Evolutionary conservation across 176 grass and related monocot species (phyloP).

Genomic region (Triticum urartu): DNA sequence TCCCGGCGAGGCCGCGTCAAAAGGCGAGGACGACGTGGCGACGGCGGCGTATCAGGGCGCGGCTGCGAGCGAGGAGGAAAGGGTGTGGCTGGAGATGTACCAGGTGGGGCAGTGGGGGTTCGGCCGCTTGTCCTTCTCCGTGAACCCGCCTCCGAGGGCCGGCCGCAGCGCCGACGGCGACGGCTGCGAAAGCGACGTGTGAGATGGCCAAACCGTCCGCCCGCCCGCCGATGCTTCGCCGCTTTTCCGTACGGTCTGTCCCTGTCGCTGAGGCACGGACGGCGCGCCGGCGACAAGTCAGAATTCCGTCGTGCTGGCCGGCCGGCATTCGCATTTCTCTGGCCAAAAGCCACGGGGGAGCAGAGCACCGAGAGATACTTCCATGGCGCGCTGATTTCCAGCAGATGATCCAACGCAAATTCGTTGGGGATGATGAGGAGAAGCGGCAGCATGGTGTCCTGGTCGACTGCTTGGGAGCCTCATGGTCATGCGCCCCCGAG

Average conservation of each 20-base stretch:
- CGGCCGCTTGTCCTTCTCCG: constrained; percentile 84
- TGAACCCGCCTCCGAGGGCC: constrained; percentile 14
- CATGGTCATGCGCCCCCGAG: background rate
- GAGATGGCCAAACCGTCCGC: background rate
- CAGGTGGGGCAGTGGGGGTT: constrained; percentile 84
- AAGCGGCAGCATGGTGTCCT: background rate
- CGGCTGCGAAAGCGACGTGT: constrained; percentile 15
- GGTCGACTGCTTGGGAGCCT: background rate
- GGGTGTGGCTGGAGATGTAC: constrained; percentile 73
- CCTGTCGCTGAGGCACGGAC: background rate
- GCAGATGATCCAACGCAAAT: background rate
- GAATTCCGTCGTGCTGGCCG: background rate
- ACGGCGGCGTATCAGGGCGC: background rate
- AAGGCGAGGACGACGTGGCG: background rate
- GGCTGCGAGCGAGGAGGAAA: constrained; percentile 30
- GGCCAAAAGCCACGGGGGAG: background rate
- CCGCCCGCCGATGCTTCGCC: background rate
- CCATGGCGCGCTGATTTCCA: background rate
- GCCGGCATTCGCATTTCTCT: background rate
- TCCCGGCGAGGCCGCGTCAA: background rate
- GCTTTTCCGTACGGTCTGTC: background rate
- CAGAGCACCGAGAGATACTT: background rate
- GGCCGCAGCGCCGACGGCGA: constrained; percentile 16
- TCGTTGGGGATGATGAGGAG: background rate
- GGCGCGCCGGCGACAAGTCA: background rate